Base-by-base conservation (phyloP, 2,329 filamentous ascomycete species). In the Aspergillus hortae region DNA sequence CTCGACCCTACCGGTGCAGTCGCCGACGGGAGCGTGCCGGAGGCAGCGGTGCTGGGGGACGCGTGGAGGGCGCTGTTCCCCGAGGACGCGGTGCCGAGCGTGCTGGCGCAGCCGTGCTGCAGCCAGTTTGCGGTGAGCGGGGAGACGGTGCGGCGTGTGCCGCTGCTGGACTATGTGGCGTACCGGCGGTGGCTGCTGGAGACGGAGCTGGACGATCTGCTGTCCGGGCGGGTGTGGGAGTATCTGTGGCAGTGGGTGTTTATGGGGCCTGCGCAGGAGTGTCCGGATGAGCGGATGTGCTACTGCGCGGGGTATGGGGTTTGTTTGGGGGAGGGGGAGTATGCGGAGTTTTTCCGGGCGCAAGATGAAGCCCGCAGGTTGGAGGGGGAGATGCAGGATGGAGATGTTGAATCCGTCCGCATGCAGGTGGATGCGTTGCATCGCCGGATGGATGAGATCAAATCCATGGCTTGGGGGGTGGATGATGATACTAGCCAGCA, bases 91-190 rank as follows among this genome's bases (percentile, higher is more conserved):
- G 51, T 65, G 7, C 66, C 65, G 17, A 17, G 23, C 7, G 72
- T 77, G 4, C 69, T 83, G 1, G 76, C 77, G 1, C 77, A 81
- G 53, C 74, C 80, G 2, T 82, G 80, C 58, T 82, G 80, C 54
- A 77, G 76, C 1, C 80, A 83, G 58, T 82, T 83, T 58, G 80
- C 80, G 1, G 67, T 82, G 4, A 77, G 73, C 12, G 64, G 72
- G 9, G 77, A 80, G 27, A 70, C 75, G 14, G 78, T 82, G 43
- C 72, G 67, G 17, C 70, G 69, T 7, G 69, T 75, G 25, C 75
- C 76, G 4, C 68, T 74, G 50, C 65, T 71, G 43, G 68, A 76
- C 48, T 81, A 78, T 56, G 66, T 78, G 10, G 72, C 67, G 56
- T 75, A 79, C 49, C 71, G 78, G 30, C 73, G 79, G 50, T 81